Base-by-base conservation (phyloP, 1,284 basidiomycete genomes). In the Porodaedalea pini region DNA sequence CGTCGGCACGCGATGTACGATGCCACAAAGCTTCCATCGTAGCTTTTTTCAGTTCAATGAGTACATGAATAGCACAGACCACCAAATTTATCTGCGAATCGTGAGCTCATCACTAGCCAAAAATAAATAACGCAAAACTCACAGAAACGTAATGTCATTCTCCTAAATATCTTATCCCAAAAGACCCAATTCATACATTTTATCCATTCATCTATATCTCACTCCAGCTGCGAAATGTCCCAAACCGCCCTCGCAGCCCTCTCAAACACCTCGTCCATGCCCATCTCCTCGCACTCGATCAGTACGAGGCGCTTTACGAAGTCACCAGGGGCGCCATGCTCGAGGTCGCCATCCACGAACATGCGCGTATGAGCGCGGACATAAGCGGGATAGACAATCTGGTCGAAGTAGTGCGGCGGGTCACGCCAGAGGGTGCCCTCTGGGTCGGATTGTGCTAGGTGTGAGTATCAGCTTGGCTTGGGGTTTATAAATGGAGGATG, bases 341-440 rank as follows among this genome's bases (percentile, higher is more conserved):
- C 92, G 4, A 95, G 81, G 66, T 97, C 88, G 25, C 81, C 85
- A 57, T 77, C 72, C 54, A 79, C 76, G 66, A 98, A 94, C 19
- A 97, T 76, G 19, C 79, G 75, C 49, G 69, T 65, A 71, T 98
- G 92, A 5, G 95, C 95, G 49, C 88, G 82, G 53, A 94, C 70
- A 69, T 97, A 98, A 0, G 92, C 94, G 0, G 96, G 96, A 77
- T 92, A 98, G 44, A 96, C 93, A 60, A 98, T 92, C 61, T 92
- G 79, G 64, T 94, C 89, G 82, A 93, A 97, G 72, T 98, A 98
- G 34, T 81, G 68, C 2, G 94, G 93, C 8, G 96, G 95, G 70
- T 98, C 96, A 54, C 81, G 78, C 92, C 94, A 96, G 11, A 93
- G 76, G 11, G 81, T 74, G 27, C 92, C 93, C 71, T 92, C 92